A percentile compares a stretch with the other conserved stretches of the same genome.
These are phyloP conservation scores for Colletotrichum sp. DNA, from an alignment of 2,329 filamentous ascomycete genomes.

Conservation along the genomic window DNA sequence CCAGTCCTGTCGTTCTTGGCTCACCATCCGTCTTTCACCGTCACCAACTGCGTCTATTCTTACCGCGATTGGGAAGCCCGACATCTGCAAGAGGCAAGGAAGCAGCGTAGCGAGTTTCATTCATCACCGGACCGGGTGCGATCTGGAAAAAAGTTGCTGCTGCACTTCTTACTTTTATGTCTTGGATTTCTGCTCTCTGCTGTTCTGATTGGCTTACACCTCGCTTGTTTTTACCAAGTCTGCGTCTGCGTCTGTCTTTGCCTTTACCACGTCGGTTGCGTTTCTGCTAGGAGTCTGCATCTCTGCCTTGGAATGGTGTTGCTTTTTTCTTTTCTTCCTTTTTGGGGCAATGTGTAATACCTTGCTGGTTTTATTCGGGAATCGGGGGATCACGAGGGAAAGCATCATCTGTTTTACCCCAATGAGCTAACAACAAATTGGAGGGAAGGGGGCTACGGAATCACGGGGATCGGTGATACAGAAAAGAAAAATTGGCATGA, in stretches of 20 bases:
- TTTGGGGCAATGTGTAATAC: neutral
- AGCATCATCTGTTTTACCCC: neutral
- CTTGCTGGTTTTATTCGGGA: neutral
- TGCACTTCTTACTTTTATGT: neutral
- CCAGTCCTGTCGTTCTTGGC: neutral
- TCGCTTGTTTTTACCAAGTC: neutral
- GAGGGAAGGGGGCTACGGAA: neutral
- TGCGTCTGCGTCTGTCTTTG: neutral
- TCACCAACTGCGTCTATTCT: neutral
- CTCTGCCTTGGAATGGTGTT: neutral
- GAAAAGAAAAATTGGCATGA: neutral
- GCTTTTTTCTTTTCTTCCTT: neutral
- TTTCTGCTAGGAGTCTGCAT: neutral
- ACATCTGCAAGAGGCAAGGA: neutral
- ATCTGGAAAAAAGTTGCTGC: neutral
- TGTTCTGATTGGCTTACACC: neutral
- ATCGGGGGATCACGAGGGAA: neutral
- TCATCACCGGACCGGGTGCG: neutral
- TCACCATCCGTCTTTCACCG: neutral
- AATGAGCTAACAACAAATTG: neutral
- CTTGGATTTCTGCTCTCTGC: neutral
- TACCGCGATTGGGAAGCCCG: neutral
- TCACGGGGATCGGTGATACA: neutral
- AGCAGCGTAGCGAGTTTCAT: neutral
- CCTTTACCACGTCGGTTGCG: neutral